These are phyloP conservation scores for Chrysoporthe puriensis DNA, from an alignment of 2,329 filamentous ascomycete genomes.

Conservation along the genomic window DNA sequence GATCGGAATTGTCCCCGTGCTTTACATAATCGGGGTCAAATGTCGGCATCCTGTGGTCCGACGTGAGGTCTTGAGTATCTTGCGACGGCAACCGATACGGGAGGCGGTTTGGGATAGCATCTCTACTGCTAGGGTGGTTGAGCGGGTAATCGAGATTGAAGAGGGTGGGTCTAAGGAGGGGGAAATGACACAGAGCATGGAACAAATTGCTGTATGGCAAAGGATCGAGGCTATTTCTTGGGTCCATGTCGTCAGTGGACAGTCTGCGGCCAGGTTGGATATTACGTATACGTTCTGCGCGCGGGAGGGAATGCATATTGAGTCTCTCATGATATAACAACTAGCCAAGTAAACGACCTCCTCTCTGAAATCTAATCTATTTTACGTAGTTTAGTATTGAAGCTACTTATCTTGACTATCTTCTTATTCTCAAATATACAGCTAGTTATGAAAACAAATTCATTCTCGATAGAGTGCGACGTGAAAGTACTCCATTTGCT, in stretches of 20 bases:
- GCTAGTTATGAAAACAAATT: no score
- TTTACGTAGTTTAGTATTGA: no score
- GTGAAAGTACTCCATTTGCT: no score
- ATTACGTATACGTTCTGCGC: constrained; percentile 1
- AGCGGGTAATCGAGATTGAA: constrained; percentile 1
- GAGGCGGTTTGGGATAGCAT: constrained; percentile 1
- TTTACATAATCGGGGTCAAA: constrained; percentile 1
- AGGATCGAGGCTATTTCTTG: not conserved
- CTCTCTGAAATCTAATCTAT: no score
- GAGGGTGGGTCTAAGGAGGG: not conserved
- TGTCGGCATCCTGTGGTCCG: not conserved
- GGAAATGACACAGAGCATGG: no score
- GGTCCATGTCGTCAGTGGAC: not conserved
- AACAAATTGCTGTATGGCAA: not conserved
- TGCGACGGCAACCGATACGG: not conserved
- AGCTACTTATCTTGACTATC: no score
- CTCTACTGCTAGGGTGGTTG: not conserved
- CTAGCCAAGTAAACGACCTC: no score
- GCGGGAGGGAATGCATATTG: not conserved
- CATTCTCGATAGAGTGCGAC: no score
- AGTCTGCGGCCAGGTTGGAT: not conserved
- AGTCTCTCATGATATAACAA: not conserved
- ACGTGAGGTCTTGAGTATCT: not conserved
- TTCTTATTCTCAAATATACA: no score
- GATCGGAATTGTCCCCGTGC: not conserved